phyloP scores from a whole-genome alignment of 805 yeast species.

The Pichia exigua region DNA sequence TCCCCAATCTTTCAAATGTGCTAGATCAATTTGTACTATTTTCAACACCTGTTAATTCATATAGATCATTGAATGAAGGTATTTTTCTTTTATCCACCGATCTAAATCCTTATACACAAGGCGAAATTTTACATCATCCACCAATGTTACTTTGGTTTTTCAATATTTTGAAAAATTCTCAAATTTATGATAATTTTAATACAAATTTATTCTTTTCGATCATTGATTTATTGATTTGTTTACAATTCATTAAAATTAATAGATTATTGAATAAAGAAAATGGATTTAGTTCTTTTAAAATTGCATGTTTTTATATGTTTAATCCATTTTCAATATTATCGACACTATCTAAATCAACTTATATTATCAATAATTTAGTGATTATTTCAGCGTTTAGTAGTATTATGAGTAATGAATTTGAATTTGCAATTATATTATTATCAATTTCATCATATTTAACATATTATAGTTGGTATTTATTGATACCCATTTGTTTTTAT shows the following conservation, averaged over 20 bases:
- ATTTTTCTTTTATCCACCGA: conserved; percentile 49
- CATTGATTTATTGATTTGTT: conserved; percentile 53
- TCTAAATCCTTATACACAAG: conserved; percentile 59
- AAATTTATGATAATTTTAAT: conserved; percentile 9
- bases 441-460: conserved; percentile 60
- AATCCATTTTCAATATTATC: conserved; percentile 76
- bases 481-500: conserved; percentile 46
- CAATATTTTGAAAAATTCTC: conserved; percentile 28
- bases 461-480: conserved; percentile 51
- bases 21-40: conserved; percentile 51
- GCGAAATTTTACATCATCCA: conserved; percentile 82
- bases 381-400: conserved; percentile 40
- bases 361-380: conserved; percentile 51
- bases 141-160: conserved; percentile 59
- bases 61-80: conserved; percentile 57
- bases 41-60: conserved; percentile 70
- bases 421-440: conserved; percentile 42
- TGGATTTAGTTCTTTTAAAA: conserved; percentile 15
- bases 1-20: conserved; percentile 25
- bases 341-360: conserved; percentile 61
- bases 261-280: conserved; percentile 26
- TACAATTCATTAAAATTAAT: conserved; percentile 44
- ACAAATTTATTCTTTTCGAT: conserved; percentile 43
- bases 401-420: conserved; percentile 33
- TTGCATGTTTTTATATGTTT: conserved; percentile 51